A percentile compares a stretch with the other conserved stretches of the same genome.
These are phyloP conservation scores for Fusarium caatingaense DNA, from an alignment of 2,329 filamentous ascomycete genomes.

Conservation along the genomic window DNA sequence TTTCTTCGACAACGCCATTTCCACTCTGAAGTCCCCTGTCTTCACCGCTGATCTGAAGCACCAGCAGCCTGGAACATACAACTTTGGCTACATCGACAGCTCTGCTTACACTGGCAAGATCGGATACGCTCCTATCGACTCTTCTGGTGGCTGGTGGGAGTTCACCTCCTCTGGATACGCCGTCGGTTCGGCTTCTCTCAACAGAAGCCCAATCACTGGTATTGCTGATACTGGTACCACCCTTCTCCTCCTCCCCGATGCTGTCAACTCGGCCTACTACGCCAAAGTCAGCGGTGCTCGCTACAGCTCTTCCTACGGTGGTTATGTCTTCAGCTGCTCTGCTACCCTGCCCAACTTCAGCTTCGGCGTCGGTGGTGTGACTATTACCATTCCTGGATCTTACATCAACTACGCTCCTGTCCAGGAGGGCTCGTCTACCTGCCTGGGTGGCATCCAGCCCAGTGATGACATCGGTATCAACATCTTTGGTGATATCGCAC, in stretches of 20 bases:
- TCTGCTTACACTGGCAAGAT: constrained; percentile 72
- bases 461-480: constrained; percentile 58
- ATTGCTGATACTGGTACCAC: constrained; percentile 72
- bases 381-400: constrained; percentile 66
- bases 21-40: constrained; percentile 52
- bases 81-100: constrained; percentile 77
- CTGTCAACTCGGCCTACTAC: constrained; percentile 63
- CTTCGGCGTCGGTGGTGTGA: constrained; percentile 68
- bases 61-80: constrained; percentile 68
- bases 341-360: constrained; percentile 60
- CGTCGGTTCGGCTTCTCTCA: constrained; percentile 48
- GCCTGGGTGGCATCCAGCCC: constrained; percentile 76
- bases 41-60: constrained; percentile 77
- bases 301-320: constrained; percentile 55
- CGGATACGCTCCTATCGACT: constrained; percentile 70
- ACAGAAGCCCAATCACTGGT: constrained; percentile 49
- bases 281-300: constrained; percentile 57
- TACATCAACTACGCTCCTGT: constrained; percentile 65
- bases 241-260: constrained; percentile 68
- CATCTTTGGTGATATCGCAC: constrained; percentile 72
- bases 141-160: constrained; percentile 70
- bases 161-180: constrained; percentile 55
- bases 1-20: constrained; percentile 53
- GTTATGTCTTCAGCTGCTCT: constrained; percentile 61
- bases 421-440: constrained; percentile 60